phyloP scores from a whole-genome alignment of 179 eudicot genomes.

The Actinidia chinensis region DNA sequence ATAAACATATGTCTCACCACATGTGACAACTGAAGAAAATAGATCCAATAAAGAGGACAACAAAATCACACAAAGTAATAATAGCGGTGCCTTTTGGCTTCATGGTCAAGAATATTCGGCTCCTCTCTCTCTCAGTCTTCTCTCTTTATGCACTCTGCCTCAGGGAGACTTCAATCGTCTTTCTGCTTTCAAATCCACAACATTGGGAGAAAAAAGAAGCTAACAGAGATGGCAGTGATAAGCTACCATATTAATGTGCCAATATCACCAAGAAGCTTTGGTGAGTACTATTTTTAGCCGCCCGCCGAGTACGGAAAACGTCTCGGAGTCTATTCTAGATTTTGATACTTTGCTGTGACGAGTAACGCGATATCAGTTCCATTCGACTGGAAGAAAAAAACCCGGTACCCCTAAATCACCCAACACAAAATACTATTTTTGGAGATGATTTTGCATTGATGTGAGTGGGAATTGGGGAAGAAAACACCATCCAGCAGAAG shows the following conservation, averaged over 20 bases:
- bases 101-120: slow-evolving; percentile 17
- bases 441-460: slow-evolving; percentile 32
- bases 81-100: slow-evolving; percentile 20
- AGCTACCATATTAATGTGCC: neutral
- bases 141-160: neutral
- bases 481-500: slow-evolving; percentile 19
- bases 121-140: neutral
- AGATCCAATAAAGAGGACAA: neutral
- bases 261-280: slow-evolving; percentile 9
- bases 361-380: neutral
- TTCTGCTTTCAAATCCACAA: neutral
- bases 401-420: slow-evolving; percentile 24
- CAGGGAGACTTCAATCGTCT: neutral
- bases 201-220: neutral
- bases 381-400: slow-evolving; percentile 27
- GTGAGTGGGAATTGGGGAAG: neutral
- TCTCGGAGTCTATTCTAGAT: neutral
- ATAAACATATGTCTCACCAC: neutral
- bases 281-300: neutral
- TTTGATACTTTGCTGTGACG: neutral
- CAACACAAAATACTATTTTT: too few species aligned
- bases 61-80: slow-evolving; percentile 19
- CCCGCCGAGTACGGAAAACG: slow-evolving; percentile 5
- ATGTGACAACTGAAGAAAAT: neutral
- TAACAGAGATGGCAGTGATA: slow-evolving; percentile 25